These are phyloP conservation scores for Flaveria trinervia DNA, from an alignment of 129 eudicot genomes.

Conservation along the genomic window DNA sequence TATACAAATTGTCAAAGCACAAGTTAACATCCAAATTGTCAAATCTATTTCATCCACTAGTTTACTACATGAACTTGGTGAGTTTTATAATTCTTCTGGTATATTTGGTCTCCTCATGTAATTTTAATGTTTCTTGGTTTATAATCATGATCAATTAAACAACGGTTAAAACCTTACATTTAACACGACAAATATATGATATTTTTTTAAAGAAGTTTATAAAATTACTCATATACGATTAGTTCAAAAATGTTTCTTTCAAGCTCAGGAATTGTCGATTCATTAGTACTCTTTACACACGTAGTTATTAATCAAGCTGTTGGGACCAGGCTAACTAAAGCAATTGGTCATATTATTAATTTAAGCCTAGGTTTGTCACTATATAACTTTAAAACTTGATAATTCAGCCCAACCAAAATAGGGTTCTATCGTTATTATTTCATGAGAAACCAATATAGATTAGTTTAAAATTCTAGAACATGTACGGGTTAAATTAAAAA, in stretches of 20 bases:
- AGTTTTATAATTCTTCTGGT: not conserved
- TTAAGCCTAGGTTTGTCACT: not conserved
- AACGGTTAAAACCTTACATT: not conserved
- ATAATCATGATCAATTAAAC: not conserved
- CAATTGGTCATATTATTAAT: not conserved
- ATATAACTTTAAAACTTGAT: not conserved
- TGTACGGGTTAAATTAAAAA: too few species aligned
- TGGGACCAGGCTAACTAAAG: slow-evolving; percentile 6
- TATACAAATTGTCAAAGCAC: too few species aligned
- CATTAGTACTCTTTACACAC: not conserved
- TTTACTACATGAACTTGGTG: not conserved
- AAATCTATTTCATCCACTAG: too few species aligned
- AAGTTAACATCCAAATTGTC: too few species aligned
- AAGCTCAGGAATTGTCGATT: not conserved
- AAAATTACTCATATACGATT: too few species aligned
- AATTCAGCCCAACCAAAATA: not conserved
- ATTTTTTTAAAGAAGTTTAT: too few species aligned
- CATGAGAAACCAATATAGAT: too few species aligned
- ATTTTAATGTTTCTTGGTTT: not conserved
- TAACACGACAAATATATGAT: not conserved
- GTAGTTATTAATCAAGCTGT: slow-evolving; percentile 7
- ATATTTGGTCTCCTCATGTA: not conserved
- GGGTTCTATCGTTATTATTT: too few species aligned
- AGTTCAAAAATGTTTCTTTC: not conserved
- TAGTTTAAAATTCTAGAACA: too few species aligned